Percentiles rank a stretch among this genome's conserved stretches.
Conservation (phyloP, 179 eudicot species). For the Silene noctiflora region DNA sequence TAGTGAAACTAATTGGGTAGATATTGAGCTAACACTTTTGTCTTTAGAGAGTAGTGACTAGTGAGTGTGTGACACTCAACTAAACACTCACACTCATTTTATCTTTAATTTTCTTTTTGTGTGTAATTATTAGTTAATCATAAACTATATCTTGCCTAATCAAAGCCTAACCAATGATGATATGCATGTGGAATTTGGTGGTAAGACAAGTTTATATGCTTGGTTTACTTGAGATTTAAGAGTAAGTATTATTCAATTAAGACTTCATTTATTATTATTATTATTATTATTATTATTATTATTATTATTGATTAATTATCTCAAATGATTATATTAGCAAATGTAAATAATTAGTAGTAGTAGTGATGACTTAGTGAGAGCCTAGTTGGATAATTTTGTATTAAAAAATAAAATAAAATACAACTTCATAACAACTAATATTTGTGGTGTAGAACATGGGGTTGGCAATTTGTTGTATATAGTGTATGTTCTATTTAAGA, state of each 20-base stretch:
- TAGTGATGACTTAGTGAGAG: slow-evolving; percentile 8
- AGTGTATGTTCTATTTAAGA: slow-evolving; percentile 17
- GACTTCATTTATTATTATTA: slow-evolving; percentile 6
- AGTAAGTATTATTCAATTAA: slow-evolving; percentile 18
- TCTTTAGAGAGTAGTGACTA: not conserved
- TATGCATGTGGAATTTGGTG: slow-evolving; percentile 27
- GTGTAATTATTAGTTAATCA: slow-evolving; percentile 1
- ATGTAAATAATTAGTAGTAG: not conserved
- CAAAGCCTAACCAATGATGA: slow-evolving; percentile 20
- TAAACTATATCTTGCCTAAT: slow-evolving; percentile 16
- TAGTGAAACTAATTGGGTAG: too few species aligned
- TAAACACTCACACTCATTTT: not conserved
- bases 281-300: slow-evolving; percentile 16
- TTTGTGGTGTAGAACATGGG: slow-evolving; percentile 30
- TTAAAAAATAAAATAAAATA: not conserved
- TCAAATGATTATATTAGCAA: slow-evolving; percentile 19
- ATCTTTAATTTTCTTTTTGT: not conserved
- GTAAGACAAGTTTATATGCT: slow-evolving; percentile 13
- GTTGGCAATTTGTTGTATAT: slow-evolving; percentile 20
- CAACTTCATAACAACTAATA: slow-evolving; percentile 21
- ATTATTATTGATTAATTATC: not conserved
- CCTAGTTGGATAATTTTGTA: slow-evolving; percentile 23
- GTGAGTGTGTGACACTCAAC: slow-evolving; percentile 7
- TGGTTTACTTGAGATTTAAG: slow-evolving; percentile 8
- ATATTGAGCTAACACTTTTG: not conserved